These are phyloP conservation scores for Pezicula neosporulosa DNA, from an alignment of 2,329 filamentous ascomycete genomes.

Conservation along the genomic window DNA sequence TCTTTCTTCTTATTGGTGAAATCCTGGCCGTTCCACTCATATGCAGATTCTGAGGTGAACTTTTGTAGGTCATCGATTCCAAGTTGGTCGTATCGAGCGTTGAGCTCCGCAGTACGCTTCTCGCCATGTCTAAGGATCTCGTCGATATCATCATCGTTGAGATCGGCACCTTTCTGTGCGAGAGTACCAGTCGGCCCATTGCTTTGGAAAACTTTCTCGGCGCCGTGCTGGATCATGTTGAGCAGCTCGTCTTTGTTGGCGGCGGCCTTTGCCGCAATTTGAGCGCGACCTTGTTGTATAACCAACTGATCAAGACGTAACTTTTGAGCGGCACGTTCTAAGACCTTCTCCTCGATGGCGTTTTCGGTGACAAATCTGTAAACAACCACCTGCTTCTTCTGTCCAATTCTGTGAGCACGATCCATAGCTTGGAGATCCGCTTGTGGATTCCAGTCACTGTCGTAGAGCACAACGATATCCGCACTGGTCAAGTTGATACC, in stretches of 20 bases:
- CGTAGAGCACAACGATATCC: slow-evolving; percentile 94
- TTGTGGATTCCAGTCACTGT: slow-evolving; percentile 98
- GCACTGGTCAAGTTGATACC: slow-evolving; percentile 95
- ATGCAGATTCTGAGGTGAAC: slow-evolving; percentile 94
- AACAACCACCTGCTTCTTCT: slow-evolving; percentile 96
- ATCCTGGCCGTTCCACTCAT: slow-evolving; percentile 98
- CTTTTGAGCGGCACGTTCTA: slow-evolving; percentile 95
- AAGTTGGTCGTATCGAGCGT: slow-evolving; percentile 92
- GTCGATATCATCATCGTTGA: slow-evolving; percentile 90
- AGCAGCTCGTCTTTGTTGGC: slow-evolving; percentile 95
- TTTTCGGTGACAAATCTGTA: slow-evolving; percentile 98
- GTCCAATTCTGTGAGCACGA: slow-evolving; percentile 94
- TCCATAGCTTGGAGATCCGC: slow-evolving; percentile 99
- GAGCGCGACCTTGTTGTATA: slow-evolving; percentile 94
- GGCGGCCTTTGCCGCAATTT: slow-evolving; percentile 84
- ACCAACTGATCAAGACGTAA: slow-evolving; percentile 93
- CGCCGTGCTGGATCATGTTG: slow-evolving; percentile 98
- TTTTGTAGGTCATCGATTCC: slow-evolving; percentile 97
- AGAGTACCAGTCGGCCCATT: slow-evolving; percentile 63
- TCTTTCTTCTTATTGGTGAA: slow-evolving; percentile 92
- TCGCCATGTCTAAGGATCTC: slow-evolving; percentile 83
- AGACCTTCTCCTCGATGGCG: slow-evolving; percentile 96
- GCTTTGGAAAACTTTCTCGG: slow-evolving; percentile 85
- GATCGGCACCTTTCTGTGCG: slow-evolving; percentile 54
- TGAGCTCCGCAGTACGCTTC: slow-evolving; percentile 83